phyloP scores from a whole-genome alignment of 805 yeast species.

The Tetrapisispora arboricola region DNA sequence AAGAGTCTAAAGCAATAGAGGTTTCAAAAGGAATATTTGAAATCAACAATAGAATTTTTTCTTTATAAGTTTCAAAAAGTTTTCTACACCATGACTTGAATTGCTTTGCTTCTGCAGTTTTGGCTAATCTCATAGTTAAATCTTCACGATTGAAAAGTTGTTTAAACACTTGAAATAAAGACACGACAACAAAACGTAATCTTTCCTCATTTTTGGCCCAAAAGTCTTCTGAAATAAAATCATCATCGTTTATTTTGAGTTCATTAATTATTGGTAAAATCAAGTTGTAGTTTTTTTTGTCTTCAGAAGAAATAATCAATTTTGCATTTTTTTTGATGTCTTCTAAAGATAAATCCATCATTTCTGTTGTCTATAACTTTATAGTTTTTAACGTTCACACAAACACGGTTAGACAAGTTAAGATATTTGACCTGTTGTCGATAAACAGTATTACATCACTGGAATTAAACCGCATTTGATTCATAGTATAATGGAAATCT shows the following conservation, averaged over 20 bases:
- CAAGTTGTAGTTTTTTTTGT: constrained; percentile 24
- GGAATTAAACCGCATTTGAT: no score
- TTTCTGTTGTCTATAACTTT: no score
- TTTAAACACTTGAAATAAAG: constrained; percentile 25
- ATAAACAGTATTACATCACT: no score
- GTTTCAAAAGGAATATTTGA: constrained; percentile 31
- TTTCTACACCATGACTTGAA: constrained; percentile 56
- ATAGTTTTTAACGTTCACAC: no score
- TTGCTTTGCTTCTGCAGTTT: constrained; percentile 8
- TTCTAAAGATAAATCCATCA: constrained; percentile 14
- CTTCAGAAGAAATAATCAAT: constrained; percentile 18
- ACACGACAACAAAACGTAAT: constrained; percentile 22
- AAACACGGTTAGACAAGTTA: no score
- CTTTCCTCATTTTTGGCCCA: constrained; percentile 12
- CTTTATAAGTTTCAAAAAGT: constrained; percentile 46
- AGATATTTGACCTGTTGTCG: no score
- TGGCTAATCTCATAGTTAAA: constrained; percentile 11
- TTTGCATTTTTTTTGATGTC: constrained; percentile 24
- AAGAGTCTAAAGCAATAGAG: constrained; percentile 42
- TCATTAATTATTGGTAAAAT: constrained; percentile 24
- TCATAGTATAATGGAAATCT: no score
- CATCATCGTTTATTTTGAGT: constrained; percentile 7
- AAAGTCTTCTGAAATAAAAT: constrained; percentile 6
- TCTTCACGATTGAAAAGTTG: constrained; percentile 27
- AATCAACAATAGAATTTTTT: constrained; percentile 34